Evolutionary conservation across 2,329 filamentous ascomycete species (phyloP).

Genomic region (Parascedosporium putredinis): DNA sequence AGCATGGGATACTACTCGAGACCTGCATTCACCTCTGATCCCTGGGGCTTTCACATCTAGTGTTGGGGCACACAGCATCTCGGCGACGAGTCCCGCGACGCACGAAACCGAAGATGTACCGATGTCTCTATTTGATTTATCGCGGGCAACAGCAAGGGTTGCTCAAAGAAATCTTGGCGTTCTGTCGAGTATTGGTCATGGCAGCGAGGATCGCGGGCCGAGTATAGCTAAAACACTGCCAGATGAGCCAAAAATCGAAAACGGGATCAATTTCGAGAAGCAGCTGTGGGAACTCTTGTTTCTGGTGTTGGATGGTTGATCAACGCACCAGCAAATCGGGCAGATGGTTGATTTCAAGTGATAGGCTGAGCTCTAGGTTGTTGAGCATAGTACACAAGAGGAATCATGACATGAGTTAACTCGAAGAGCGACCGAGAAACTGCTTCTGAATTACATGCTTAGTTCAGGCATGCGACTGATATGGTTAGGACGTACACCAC

Average conservation of each 20-base stretch:
- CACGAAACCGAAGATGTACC: slow-evolving; percentile 41
- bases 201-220: slow-evolving; percentile 16
- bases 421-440: too few species aligned
- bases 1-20: slow-evolving; percentile 59
- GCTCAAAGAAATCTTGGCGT: slow-evolving; percentile 49
- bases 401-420: slow-evolving; percentile 6
- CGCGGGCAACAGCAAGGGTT: slow-evolving; percentile 47
- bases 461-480: too few species aligned
- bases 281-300: slow-evolving; percentile 55
- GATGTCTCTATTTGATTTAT: slow-evolving; percentile 56
- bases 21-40: slow-evolving; percentile 43
- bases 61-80: slow-evolving; percentile 13
- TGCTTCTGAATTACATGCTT: too few species aligned
- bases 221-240: slow-evolving; percentile 14
- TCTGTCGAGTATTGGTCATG: slow-evolving; percentile 37
- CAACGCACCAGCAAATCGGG: slow-evolving; percentile 9
- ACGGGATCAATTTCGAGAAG: slow-evolving; percentile 60
- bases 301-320: slow-evolving; percentile 60
- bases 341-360: not conserved
- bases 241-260: slow-evolving; percentile 38
- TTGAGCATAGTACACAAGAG: not conserved
- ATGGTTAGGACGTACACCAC: too few species aligned
- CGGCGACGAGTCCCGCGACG: slow-evolving; percentile 12
- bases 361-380: too few species aligned
- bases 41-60: slow-evolving; percentile 38